Base-by-base conservation (phyloP, 345 rosid genomes). In the Hibiscus syriacus region DNA sequence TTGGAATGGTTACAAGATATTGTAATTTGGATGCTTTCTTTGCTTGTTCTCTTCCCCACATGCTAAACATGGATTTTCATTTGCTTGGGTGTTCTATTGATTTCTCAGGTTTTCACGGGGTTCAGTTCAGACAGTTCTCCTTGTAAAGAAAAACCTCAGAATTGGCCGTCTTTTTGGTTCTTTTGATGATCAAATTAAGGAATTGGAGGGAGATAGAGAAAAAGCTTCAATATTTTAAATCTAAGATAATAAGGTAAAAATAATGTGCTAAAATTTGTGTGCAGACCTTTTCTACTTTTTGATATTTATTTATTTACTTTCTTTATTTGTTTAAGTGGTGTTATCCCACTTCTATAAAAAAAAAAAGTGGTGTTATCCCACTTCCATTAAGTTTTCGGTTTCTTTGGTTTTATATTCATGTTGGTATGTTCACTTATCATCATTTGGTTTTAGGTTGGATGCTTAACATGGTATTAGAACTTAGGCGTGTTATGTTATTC, bases 101-200 rank as follows among this genome's bases (percentile, higher is more conserved):
- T 34, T 74, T 81, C 62, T 36, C 76, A 94, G 96, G 98, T 91
- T 91, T 81, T 85, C 78, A 46, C 93, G 98, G 57, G 89, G 90
- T 23, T 73, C 90, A 65, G 98, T 89, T 66, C 90, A 94, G 81
- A 94, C 98, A 34, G 82, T 83, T 59, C 92, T 94, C 75, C 97
- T 96, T 46, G 75, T 90, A 60, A 72, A 62, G 52, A 66, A 71
- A 77, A 81, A 72, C 64, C 56, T 71, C 36, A 80, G 84, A 80
- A 75, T 80, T 71, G 81, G 86, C 14, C 92, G 92, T 56, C 92
- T 94, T n/a, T 85, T 90, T 85, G 81, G 86, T 73, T 86, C 95
- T 58, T 94, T 79, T 77, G 97, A 84, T 78, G 82, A 81, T 71
- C 90, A 87, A 70, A 87, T 94, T 41, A 84, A 78, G 77, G 81